Conservation (phyloP, 345 rosid genomes). For the Erodium maritimum region DNA sequence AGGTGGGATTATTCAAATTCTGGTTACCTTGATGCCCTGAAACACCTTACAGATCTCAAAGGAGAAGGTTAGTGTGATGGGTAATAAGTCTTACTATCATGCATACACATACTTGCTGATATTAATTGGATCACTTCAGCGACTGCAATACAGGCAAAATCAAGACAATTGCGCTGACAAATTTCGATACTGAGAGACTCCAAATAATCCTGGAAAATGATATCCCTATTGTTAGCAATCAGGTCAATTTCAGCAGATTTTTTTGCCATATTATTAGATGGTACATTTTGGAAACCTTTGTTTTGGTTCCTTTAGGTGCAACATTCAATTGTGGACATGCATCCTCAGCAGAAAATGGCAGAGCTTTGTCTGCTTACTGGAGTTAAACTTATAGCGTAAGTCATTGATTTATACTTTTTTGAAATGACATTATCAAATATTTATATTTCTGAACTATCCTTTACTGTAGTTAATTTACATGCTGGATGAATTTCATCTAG, state of each 20-base stretch:
- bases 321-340: conserved; percentile 92
- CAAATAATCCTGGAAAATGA: conserved; percentile 73
- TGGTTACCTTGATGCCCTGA: conserved; percentile 82
- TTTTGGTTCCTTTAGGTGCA: conserved; percentile 46
- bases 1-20: conserved; percentile 96
- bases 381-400: conserved; percentile 93
- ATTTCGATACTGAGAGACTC: conserved; percentile 83
- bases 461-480: too few relatives aligned
- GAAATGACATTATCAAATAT: too few relatives aligned
- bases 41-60: conserved; percentile 77
- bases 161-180: conserved; percentile 85
- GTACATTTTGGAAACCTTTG: too few relatives aligned
- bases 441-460: too few relatives aligned
- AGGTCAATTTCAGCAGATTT: conserved; percentile 28
- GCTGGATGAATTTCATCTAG: too few relatives aligned
- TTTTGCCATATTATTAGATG: too few relatives aligned
- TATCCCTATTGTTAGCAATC: conserved; percentile 93
- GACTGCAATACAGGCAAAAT: conserved; percentile 58
- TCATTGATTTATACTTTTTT: too few relatives aligned
- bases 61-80: conserved; percentile 52
- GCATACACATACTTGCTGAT: conserved; percentile 13
- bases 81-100: not conserved
- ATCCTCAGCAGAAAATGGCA: conserved; percentile 91
- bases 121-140: conserved; percentile 11
- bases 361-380: conserved; percentile 88